Percentiles rank a stretch among this genome's conserved stretches.
These are phyloP conservation scores for Bonia amplexicaulis DNA, from an alignment of 176 grass and related monocot species.

Conservation along the genomic window DNA sequence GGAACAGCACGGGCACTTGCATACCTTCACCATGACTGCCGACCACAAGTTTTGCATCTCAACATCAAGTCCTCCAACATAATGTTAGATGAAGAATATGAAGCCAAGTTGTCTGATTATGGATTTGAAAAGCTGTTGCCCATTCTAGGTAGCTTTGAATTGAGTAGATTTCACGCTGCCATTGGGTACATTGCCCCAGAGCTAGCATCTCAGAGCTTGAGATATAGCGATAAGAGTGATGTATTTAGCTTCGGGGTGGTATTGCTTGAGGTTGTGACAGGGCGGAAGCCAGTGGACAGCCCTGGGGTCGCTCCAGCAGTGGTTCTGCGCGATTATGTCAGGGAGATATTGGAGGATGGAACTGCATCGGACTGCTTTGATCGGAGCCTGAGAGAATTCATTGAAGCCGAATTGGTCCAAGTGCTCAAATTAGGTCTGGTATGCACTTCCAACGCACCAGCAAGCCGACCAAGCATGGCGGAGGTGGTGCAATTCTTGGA, in stretches of 20 bases:
- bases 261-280: conserved; percentile 87
- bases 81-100: conserved; percentile 70
- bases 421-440: conserved; percentile 92
- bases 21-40: conserved; percentile 94
- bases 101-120: conserved; percentile 92
- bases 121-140: conserved; percentile 82
- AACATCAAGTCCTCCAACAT: conserved; percentile 98
- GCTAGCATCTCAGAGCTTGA: conserved; percentile 68
- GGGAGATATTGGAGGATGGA: conserved; percentile 72
- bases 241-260: conserved; percentile 98
- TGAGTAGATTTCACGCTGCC: conserved; percentile 70
- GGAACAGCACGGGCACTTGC: conserved; percentile 67
- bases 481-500: conserved; percentile 99
- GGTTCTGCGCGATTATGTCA: conserved; percentile 75
- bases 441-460: conserved; percentile 77
- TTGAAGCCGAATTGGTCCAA: conserved; percentile 83
- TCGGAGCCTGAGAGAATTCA: conserved; percentile 55
- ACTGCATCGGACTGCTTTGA: conserved; percentile 77
- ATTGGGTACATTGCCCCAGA: conserved; percentile 89
- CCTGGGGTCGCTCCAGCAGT: conserved; percentile 38
- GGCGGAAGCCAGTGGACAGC: conserved; percentile 79
- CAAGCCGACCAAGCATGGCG: conserved; percentile 81
- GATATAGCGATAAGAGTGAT: conserved; percentile 88
- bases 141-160: conserved; percentile 70
- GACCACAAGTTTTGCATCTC: conserved; percentile 84